phyloP scores from a whole-genome alignment of 164 flowering plant species.

The Warburgia ugandensis region DNA sequence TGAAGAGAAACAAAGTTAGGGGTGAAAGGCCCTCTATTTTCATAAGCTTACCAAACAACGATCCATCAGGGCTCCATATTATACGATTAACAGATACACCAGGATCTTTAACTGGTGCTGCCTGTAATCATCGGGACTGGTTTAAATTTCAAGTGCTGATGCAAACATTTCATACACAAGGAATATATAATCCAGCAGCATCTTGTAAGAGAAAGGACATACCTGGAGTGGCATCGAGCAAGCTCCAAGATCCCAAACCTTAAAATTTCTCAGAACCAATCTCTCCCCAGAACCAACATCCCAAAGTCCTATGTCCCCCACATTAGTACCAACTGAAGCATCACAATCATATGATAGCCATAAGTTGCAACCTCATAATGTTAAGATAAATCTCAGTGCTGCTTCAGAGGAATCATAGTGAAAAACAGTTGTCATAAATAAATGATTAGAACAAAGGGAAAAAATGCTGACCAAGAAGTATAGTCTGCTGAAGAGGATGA shows the following conservation, averaged over 20 bases:
- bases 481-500: conserved; percentile 45
- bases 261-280: conserved; percentile 34
- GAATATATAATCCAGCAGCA: too few relatives aligned
- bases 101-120: conserved; percentile 42
- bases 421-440: too few relatives aligned
- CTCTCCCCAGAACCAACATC: conserved; percentile 41
- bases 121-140: conserved; percentile 25
- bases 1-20: not conserved
- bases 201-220: not conserved
- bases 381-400: not conserved
- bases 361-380: not conserved
- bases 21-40: not conserved
- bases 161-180: too few relatives aligned
- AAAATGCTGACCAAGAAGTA: conserved; percentile 39
- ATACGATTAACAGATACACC: conserved; percentile 47
- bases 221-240: conserved; percentile 55
- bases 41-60: conserved; percentile 42
- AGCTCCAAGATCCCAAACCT: conserved; percentile 51
- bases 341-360: conserved; percentile 2
- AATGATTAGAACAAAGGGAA: not conserved
- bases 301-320: conserved; percentile 56
- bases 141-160: too few relatives aligned
- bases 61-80: conserved; percentile 69
- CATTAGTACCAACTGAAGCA: conserved; percentile 51
- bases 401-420: too few relatives aligned